A percentile compares a stretch with the other conserved stretches of the same genome.
These are phyloP conservation scores for Chionographis japonica DNA, from an alignment of 106 monocot species.

Conservation along the genomic window DNA sequence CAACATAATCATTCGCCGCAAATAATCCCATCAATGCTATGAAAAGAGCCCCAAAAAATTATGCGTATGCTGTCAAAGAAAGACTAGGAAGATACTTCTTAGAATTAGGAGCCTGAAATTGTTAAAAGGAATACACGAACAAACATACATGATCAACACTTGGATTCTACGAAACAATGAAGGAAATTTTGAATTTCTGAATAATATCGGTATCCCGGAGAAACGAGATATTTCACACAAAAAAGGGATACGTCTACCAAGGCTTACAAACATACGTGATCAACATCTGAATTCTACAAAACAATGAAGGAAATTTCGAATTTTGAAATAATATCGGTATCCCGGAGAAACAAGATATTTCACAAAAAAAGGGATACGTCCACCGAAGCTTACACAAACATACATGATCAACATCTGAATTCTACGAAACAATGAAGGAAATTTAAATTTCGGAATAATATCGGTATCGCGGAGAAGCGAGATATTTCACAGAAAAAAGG, in stretches of 20 bases:
- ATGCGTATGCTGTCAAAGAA: slow-evolving; percentile 86
- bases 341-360: no score
- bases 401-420: not conserved
- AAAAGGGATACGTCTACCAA: not conserved
- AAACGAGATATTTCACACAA: no score
- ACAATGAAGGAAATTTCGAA: no score
- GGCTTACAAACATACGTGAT: not conserved
- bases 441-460: no score
- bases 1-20: slow-evolving; percentile 37
- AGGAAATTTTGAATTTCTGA: no score
- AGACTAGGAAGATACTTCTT: slow-evolving; percentile 74
- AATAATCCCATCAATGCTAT: slow-evolving; percentile 72
- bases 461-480: no score
- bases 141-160: not conserved
- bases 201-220: no score
- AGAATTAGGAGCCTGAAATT: slow-evolving; percentile 78
- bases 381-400: not conserved
- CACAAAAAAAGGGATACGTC: no score
- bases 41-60: slow-evolving; percentile 80
- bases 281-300: not conserved
- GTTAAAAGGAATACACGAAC: slow-evolving; percentile 1
- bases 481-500: no score
- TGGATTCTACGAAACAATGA: no score
- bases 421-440: no score
- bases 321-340: no score